These are phyloP conservation scores for Hylodesmum podocarpum DNA, from an alignment of 306 rosid genomes.

Conservation along the genomic window DNA sequence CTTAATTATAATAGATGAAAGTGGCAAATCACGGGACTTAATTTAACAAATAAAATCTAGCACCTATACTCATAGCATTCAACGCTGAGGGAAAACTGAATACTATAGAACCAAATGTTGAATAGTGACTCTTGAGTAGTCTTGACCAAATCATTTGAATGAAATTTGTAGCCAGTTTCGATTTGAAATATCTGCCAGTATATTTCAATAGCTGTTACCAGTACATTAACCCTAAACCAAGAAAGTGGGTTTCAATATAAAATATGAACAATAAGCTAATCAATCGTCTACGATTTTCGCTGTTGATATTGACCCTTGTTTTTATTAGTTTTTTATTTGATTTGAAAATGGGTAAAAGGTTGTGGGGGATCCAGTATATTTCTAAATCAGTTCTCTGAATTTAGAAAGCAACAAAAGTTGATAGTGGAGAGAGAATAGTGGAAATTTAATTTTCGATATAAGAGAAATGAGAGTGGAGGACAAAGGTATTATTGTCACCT, in stretches of 20 bases:
- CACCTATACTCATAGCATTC: conserved; percentile 32
- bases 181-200: conserved; percentile 25
- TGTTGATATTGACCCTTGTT: conserved; percentile 14
- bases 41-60: conserved; percentile 23
- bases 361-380: conserved; percentile 12
- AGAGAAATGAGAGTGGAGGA: conserved; percentile 41
- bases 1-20: not conserved
- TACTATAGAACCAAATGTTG: conserved; percentile 4
- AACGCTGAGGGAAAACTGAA: not conserved
- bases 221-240: conserved; percentile 15
- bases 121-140: conserved; percentile 22
- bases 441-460: conserved; percentile 30
- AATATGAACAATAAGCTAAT: not conserved
- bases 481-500: conserved; percentile 52
- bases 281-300: not conserved
- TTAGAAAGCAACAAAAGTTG: conserved; percentile 21
- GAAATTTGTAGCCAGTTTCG: conserved; percentile 27
- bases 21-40: not conserved
- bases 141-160: conserved; percentile 22
- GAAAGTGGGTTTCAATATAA: not conserved
- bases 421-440: not conserved
- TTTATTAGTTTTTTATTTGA: conserved; percentile 13
- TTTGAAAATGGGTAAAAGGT: not conserved
- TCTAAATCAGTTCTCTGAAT: conserved; percentile 23
- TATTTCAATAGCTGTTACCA: conserved; percentile 29